Evolutionary conservation across 768 basidiomycete genomes (phyloP), one percentile per base, ranked within the genome.

Genomic region (Tricholoma flavovirens): DNA sequence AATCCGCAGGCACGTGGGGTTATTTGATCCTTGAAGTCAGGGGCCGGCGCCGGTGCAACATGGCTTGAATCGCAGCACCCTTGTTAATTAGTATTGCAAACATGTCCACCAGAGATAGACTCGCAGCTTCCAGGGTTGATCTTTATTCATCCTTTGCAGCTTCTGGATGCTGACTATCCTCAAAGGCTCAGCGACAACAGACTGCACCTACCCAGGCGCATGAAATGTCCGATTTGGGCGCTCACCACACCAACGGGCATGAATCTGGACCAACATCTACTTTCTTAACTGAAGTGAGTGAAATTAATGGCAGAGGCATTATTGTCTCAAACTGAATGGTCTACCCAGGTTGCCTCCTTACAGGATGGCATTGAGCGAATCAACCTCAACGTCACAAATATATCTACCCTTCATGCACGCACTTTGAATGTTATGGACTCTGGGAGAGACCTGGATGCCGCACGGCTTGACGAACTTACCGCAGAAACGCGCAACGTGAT

Each of bases 401-500:
- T 80, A 29, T 62, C 74, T 10, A 62, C 66, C 6, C 64, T 76
- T 45, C 74, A 77, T 51, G 56, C 62, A 14, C 77, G 73, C 38
- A 66, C 71, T n/a, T 55, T 78, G 10, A 71, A 71, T 56, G 67
- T 69, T 17, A 66, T 75, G 26, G 70, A 68, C 38, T 69, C 69
- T n/a, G 63, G 61, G 35, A 59, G 58, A n/a, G 54, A 63, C 29
- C 60, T 61, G 8, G 71, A 71, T 17, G 51, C 64, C n/a, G 60
- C 61, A 8, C 66, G 80, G 56, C 75, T 89, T 22, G 82, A 84
- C n/a, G 73, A 77, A 15, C 73, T 89, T 51, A 75, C 83, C 14
- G 72, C 69, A 14, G 81, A 86, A 46, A 87, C 86, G 1, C 81
- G 83, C 60, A 70, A 77, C 0, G 74, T 87, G 54, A 82, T 79